Base-by-base conservation (phyloP, 768 basidiomycete species). In the Russula compacta region DNA sequence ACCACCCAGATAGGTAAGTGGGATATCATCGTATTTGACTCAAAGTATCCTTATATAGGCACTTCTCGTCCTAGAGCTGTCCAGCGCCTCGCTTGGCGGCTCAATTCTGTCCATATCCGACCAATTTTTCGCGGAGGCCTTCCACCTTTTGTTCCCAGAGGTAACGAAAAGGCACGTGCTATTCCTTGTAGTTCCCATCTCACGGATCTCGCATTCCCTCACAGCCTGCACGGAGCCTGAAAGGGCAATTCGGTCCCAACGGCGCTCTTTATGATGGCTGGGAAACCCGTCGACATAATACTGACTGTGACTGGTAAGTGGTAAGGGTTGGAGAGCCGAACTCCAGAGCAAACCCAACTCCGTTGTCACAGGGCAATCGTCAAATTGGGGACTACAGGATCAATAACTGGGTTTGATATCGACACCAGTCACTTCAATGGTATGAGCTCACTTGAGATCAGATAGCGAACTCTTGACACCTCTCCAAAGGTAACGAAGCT, bases 391-490 rank as follows among this genome's bases (percentile, higher is more conserved):
- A 84, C 89, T 0, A 78, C 83, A 2, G 89, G 90, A 0, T 76
- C 74, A 3, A 73, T 98, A 53, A 71, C 76, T 15, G 95, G 94
- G 1, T 90, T 97, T 68, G 95, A 98, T 71, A 81, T 99, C 40
- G 97, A 99, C 70, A 98, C 97, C 0, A 78, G 87, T n/a, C 84
- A 95, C 71, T 99, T 99, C 75, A 89, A 86, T 63, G 97, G 95
- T 80, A 76, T 29, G 24, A 43, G 72, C 62, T 42, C 15, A 32
- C 14, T 33, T 24, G 39, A 19, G 38, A 53, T 44, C 17, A 42
- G 24, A 46, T 9, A 5, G 21, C 29, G 21, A 43, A 21, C n/a
- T n/a, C 1, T n/a, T 40, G 19, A 48, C 35, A 47, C 48, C n/a
- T 21, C 53, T 17, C 11, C 36, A n/a, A 56, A 91, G 89, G 89